These are phyloP conservation scores for Vitis riparia DNA, from an alignment of 164 flowering plant species.

Conservation along the genomic window DNA sequence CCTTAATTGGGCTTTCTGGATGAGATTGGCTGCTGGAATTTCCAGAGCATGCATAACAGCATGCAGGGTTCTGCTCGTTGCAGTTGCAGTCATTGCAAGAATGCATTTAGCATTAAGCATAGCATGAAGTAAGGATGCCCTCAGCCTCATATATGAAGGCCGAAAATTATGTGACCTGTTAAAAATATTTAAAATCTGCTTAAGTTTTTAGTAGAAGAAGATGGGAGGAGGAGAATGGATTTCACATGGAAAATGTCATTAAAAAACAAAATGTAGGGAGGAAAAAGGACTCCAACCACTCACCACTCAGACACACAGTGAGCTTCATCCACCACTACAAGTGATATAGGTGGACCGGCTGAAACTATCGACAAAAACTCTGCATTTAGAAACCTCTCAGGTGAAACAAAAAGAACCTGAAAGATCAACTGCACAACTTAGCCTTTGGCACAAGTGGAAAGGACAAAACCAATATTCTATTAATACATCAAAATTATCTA, in stretches of 20 bases:
- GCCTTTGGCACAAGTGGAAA: conserved; percentile 8
- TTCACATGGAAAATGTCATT: not conserved
- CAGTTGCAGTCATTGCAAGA: conserved; percentile 99
- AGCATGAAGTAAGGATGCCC: conserved; percentile 70
- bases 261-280: not conserved
- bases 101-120: conserved; percentile 67
- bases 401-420: conserved; percentile 97
- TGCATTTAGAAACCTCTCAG: conserved; percentile 82
- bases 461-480: not conserved
- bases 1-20: conserved; percentile 59
- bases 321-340: conserved; percentile 96
- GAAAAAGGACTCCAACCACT: conserved; percentile 22
- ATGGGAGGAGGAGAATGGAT: not conserved
- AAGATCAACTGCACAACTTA: conserved; percentile 13
- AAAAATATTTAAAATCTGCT: conserved; percentile 12
- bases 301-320: conserved; percentile 98
- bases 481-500: too few species aligned
- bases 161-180: conserved; percentile 97
- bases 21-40: conserved; percentile 68
- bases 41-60: conserved; percentile 77
- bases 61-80: conserved; percentile 67
- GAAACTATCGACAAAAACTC: conserved; percentile 72
- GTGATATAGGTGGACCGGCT: conserved; percentile 49
- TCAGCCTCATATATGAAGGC: conserved; percentile 93
- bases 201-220: not conserved